Base-by-base conservation (phyloP, 2,329 filamentous ascomycete genomes). In the Xenoacremonium recifei region DNA sequence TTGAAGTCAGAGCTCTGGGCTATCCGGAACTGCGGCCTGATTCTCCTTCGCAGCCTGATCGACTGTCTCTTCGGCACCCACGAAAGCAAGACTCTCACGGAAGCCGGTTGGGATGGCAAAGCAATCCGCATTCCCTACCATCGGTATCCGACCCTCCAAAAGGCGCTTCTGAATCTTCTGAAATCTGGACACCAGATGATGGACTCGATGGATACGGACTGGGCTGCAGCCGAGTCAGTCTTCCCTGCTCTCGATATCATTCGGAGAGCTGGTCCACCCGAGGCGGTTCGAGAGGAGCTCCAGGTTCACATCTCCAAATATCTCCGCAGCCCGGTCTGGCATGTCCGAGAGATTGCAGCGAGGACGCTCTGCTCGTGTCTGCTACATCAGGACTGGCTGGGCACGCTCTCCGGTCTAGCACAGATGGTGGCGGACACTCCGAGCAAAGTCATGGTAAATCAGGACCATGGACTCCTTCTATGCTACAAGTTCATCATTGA, bases 11-110 rank as follows among this genome's bases (percentile, higher is more conserved):
- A 87, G 45, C 81, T 93, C 17, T 99, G 93, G 93, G 89, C 91
- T 0, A 90, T 99, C 42, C 84, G 91, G 1, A 99, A 99, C 62
- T 96, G 90, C 53, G 90, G 90, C 2, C 69, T 97, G 23, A 86
- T 97, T 68, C 79, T 99, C 6, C 83, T 97, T 50, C 82, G 92
- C 40, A 89, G 89, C 48, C 73, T 96, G 5, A 87, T 95, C 39
- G 88, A 93, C 59, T 79, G 80, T 48, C 70, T 95, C 1, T 80
- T 93, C 20, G 87, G 88, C 13, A 88, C 84, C 0, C 84, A 81
- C 40, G 85, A 89, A 64, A 89, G 72, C 70, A 90, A 84, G 59
- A 54, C 67, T 4, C 70, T 66, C 35, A 82, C 76, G 56, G 84
- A 76, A 61, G 76, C 68, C 37, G 79, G 81, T 3, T 83, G 81